Percentiles rank a stretch among this genome's conserved stretches.
Conservation (phyloP, 2,329 filamentous ascomycete species). For the Aspergillus fructus region DNA sequence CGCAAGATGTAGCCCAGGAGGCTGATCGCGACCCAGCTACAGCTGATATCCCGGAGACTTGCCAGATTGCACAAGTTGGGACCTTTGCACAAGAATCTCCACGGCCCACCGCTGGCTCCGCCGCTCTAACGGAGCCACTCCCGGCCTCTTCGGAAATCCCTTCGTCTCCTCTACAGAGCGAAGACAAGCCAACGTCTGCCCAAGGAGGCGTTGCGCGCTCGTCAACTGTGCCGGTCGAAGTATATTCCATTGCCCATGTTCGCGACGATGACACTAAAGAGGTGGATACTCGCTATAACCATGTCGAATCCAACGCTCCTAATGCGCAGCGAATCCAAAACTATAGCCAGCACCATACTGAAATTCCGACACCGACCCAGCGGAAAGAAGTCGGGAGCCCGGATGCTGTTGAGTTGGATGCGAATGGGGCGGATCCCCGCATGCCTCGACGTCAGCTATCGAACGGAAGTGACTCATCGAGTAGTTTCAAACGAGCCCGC, state of each 20-base stretch:
- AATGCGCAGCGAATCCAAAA: not conserved
- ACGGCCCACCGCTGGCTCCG: slow-evolving; percentile 18
- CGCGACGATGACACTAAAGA: slow-evolving; percentile 10
- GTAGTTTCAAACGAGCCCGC: slow-evolving; percentile 73
- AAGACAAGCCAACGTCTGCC: not conserved
- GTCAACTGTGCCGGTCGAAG: slow-evolving; percentile 16
- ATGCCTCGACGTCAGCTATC: slow-evolving; percentile 56
- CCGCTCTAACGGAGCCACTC: slow-evolving; percentile 16
- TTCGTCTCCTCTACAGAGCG: slow-evolving; percentile 9
- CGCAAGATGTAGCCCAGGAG: not conserved
- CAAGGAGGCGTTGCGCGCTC: slow-evolving; percentile 2
- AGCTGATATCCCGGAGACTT: slow-evolving; percentile 15
- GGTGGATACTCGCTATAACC: not conserved
- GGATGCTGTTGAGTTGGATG: slow-evolving; percentile 1
- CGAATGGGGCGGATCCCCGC: slow-evolving; percentile 9
- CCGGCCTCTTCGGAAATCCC: slow-evolving; percentile 21
- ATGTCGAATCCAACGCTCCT: not conserved
- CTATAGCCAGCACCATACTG: slow-evolving; percentile 1
- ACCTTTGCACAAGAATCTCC: slow-evolving; percentile 21
- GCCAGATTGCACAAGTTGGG: slow-evolving; percentile 20
- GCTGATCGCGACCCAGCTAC: not conserved
- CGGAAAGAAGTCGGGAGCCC: slow-evolving; percentile 15
- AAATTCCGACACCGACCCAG: slow-evolving; percentile 22
- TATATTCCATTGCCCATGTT: slow-evolving; percentile 14
- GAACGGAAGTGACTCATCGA: slow-evolving; percentile 66